phyloP scores from a whole-genome alignment of 2,329 filamentous ascomycete species.

The Aspergillus chevalieri region DNA sequence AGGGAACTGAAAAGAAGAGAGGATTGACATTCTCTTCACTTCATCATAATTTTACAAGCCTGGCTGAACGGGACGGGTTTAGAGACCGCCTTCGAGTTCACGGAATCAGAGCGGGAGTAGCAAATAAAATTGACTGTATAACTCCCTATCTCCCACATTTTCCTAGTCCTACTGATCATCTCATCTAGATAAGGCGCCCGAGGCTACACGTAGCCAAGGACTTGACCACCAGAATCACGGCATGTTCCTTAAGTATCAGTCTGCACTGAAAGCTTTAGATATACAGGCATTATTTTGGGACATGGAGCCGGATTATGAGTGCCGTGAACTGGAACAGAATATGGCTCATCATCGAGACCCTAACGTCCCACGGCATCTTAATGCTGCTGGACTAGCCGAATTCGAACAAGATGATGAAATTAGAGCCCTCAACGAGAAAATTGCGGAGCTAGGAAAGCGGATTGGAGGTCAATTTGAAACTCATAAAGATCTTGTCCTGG shows the following conservation, averaged over 20 bases:
- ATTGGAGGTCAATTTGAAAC: conserved; percentile 4
- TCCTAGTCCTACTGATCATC: not conserved
- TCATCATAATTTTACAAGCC: not conserved
- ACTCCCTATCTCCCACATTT: not conserved
- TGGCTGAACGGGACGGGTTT: conserved; percentile 2
- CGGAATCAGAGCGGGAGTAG: not conserved
- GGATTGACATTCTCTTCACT: not conserved
- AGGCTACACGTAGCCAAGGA: conserved; percentile 11
- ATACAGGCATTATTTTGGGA: conserved; percentile 14
- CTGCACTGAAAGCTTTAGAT: conserved; percentile 13
- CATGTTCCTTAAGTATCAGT: conserved; percentile 16
- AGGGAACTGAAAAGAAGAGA: not conserved
- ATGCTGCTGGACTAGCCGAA: conserved; percentile 7
- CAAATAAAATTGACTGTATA: not conserved
- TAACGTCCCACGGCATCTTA: conserved; percentile 13
- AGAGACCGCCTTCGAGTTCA: conserved; percentile 1
- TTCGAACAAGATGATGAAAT: conserved; percentile 11
- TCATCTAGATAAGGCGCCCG: conserved; percentile 1
- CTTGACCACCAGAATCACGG: conserved; percentile 14
- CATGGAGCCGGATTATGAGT: conserved; percentile 15
- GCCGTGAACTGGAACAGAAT: conserved; percentile 15
- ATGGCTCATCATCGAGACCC: conserved; percentile 15
- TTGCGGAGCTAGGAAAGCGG: conserved; percentile 6
- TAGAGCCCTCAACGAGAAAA: conserved; percentile 10
- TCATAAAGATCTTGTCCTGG: conserved; percentile 5